Evolutionary conservation across 2,329 filamentous ascomycete species (phyloP).

Genomic region (Cladosporium sp.): DNA sequence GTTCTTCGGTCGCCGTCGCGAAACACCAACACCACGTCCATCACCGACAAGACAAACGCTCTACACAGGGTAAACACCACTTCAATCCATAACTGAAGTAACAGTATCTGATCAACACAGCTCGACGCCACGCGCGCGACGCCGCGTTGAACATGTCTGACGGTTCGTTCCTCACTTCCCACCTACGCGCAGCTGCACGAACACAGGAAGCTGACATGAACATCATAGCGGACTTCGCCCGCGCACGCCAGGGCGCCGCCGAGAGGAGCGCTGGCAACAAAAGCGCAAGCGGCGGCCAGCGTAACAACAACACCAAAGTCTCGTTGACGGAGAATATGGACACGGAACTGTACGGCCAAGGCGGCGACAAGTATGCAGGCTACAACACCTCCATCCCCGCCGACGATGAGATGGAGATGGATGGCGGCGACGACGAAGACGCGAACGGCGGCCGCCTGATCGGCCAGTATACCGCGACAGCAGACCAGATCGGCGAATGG

Average conservation of each 20-base stretch:
- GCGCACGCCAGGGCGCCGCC: conserved; percentile 81
- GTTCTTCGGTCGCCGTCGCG: background rate
- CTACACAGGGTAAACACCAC: conserved; percentile 3
- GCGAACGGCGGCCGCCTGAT: conserved; percentile 68
- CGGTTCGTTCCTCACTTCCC: no score
- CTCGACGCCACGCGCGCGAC: conserved; percentile 10
- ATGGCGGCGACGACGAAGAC: conserved; percentile 64
- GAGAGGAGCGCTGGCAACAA: conserved; percentile 87
- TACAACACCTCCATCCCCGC: conserved; percentile 88
- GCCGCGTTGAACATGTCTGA: conserved; percentile 30
- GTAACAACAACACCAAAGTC: conserved; percentile 76
- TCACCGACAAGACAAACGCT: no score
- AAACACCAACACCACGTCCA: no score
- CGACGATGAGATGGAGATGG: conserved; percentile 73
- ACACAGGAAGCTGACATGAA: conserved; percentile 12
- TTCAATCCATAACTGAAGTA: background rate
- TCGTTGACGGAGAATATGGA: conserved; percentile 89
- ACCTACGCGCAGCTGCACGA: no score
- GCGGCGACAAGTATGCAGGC: conserved; percentile 74
- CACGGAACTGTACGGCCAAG: conserved; percentile 77
- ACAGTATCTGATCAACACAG: conserved; percentile 7
- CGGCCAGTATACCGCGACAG: conserved; percentile 93
- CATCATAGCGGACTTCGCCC: conserved; percentile 70
- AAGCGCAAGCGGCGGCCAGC: conserved; percentile 74
- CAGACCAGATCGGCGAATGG: conserved; percentile 90